Evolutionary conservation across 805 yeast genomes (phyloP).

Genomic region (Metschnikowia drakensbergensis): DNA sequence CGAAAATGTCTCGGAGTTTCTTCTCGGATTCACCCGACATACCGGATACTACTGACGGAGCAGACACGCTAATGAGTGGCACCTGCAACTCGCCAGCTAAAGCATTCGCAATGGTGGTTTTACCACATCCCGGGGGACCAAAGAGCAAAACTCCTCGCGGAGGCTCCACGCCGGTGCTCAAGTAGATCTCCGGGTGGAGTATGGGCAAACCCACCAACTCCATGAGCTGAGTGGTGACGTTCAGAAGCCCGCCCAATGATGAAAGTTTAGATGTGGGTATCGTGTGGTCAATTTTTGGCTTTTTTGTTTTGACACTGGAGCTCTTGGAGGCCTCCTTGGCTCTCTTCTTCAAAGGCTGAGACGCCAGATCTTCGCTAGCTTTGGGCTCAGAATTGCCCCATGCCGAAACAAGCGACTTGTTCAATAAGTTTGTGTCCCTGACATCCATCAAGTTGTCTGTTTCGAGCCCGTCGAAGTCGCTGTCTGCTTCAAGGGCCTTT

Average conservation of each 20-base stretch:
- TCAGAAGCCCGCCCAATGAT: conserved; percentile 86
- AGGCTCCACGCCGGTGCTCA: conserved; percentile 87
- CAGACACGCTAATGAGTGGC: conserved; percentile 86
- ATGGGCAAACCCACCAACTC: conserved; percentile 91
- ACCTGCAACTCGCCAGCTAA: conserved; percentile 92
- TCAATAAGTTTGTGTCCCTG: conserved; percentile 62
- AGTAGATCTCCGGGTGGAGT: conserved; percentile 86
- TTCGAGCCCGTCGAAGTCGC: conserved; percentile 41
- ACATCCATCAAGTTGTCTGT: conserved; percentile 52
- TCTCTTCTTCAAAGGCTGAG: conserved; percentile 46
- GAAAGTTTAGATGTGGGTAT: conserved; percentile 68
- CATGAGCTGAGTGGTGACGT: conserved; percentile 78
- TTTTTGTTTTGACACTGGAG: conserved; percentile 22
- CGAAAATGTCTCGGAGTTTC: conserved; percentile 86
- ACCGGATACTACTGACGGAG: conserved; percentile 95
- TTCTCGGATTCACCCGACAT: conserved; percentile 99
- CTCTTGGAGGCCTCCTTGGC: conserved; percentile 42
- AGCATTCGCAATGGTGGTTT: conserved; percentile 93
- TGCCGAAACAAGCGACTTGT: conserved; percentile 66
- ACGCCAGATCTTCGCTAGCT: conserved; percentile 16
- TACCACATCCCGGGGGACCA: conserved; percentile 99
- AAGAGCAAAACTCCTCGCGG: conserved; percentile 91
- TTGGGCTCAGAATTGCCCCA: conserved; percentile 46
- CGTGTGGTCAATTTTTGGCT: conserved; percentile 52
- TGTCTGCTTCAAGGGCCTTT: conserved; percentile 27